Evolutionary conservation across 2,329 filamentous ascomycete species (phyloP), one percentile per base, ranked within the genome.

Genomic region (Pseudogymnoascus sp.): DNA sequence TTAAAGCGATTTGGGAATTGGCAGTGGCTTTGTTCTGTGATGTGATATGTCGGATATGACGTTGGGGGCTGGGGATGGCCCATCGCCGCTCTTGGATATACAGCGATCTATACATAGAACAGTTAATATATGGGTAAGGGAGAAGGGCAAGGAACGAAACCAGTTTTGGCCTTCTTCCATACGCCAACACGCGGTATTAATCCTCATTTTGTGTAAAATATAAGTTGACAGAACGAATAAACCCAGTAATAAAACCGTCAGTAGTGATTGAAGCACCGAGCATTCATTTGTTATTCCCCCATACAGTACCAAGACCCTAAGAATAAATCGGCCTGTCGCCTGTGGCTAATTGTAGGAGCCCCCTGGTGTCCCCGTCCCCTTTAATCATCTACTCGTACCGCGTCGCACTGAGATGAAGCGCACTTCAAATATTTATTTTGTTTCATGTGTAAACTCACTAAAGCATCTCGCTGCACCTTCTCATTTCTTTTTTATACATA

Each of bases 391-490:
- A 56, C 28, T 56, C n/a, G 28, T 56, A 56, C 50, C 28, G n/a
- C 25, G 50, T 33, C 28, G 28, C 50, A 56, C 50, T 56, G 50
- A 56, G 50, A 33, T 12, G 28, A 31, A 56, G 25, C 10, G n/a
- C 11, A 33, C 7, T 56, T 21, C 12, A 18, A 33, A 56, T 56
- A 56, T 18, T 31, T 56, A 56, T 56, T 33, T 56, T 33, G 50
- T 56, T 56, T 56, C 50, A 56, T 16, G n/a, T 33, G n/a, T 56
- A 12, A 56, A 33, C n/a, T 56, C 50, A 56, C 50, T 56, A 56
- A 18, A 18, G n/a, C 12, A 56, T 18, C 18, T 14, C 18, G n/a
- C 47, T 33, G 50, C 50, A 18, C 50, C 50, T 56, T 3, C 50
- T 56, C 50, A 56, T 56, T 56, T 56, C 44, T 18, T 18, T 50